These are phyloP conservation scores for Penicillium longicatenatum DNA, from an alignment of 495 filamentous ascomycete species.

Conservation along the genomic window DNA sequence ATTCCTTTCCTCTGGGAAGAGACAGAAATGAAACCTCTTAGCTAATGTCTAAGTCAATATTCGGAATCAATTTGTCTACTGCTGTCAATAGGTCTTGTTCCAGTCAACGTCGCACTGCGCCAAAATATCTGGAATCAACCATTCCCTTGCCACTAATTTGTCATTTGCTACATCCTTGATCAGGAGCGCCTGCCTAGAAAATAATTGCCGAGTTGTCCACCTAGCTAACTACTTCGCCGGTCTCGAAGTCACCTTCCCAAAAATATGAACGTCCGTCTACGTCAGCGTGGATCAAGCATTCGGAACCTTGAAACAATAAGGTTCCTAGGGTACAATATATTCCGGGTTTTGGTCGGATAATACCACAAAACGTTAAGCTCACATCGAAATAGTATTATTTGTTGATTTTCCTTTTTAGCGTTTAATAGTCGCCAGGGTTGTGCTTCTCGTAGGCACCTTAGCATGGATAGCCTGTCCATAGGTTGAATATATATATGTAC, in stretches of 20 bases:
- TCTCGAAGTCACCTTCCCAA: constrained; percentile 70
- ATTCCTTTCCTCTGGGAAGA: background rate
- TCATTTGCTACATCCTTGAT: constrained; percentile 71
- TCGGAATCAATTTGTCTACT: background rate
- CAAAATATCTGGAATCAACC: constrained; percentile 99
- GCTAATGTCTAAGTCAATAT: no score
- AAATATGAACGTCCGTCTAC: constrained; percentile 94
- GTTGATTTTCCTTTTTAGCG: no score
- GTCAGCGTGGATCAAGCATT: constrained; percentile 97
- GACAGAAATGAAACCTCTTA: background rate
- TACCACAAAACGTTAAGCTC: no score
- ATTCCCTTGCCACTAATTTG: constrained; percentile 72
- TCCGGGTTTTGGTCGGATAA: no score
- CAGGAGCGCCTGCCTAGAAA: constrained; percentile 83
- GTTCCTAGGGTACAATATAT: constrained; percentile 76
- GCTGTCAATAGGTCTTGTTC: constrained; percentile 58
- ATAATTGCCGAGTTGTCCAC: no score
- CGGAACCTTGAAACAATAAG: constrained; percentile 69
- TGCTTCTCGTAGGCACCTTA: no score
- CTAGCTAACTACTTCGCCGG: constrained; percentile 80
- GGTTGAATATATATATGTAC: no score
- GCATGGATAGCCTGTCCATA: no score
- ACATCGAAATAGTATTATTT: no score
- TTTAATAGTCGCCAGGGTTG: no score
- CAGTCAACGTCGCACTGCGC: constrained; percentile 79